Conservation (phyloP, 441 rosid species). For the Jatropha multifida region DNA sequence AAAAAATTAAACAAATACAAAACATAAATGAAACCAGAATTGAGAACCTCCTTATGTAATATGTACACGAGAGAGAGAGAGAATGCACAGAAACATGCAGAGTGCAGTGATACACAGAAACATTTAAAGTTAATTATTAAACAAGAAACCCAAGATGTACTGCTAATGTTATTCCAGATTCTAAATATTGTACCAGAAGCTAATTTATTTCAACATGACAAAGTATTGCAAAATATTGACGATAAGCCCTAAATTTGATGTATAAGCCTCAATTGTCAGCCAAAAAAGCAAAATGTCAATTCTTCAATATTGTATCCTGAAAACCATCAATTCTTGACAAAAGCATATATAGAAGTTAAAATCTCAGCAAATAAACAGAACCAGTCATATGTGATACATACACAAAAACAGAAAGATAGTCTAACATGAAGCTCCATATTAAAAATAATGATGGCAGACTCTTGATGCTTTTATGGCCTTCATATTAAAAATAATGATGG, state of each 20-base stretch:
- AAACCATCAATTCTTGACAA: neutral
- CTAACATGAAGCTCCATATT: neutral
- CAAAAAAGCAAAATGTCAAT: neutral
- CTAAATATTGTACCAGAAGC: neutral
- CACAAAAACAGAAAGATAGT: neutral
- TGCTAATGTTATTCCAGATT: neutral
- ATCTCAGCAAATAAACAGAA: neutral
- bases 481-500: neutral
- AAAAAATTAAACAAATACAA: neutral
- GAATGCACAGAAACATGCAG: neutral
- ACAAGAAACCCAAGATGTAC: too few relatives aligned
- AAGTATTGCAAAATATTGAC: too few relatives aligned
- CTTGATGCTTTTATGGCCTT: neutral
- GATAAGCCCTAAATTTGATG: neutral
- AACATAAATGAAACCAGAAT: neutral
- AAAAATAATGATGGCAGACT: neutral
- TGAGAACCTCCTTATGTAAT: neutral
- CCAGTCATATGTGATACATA: neutral
- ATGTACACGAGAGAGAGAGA: neutral
- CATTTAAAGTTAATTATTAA: neutral
- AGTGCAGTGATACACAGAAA: neutral
- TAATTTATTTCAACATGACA: too few relatives aligned
- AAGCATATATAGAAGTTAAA: neutral
- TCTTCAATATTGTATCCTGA: neutral
- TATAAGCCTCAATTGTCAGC: neutral